Percentiles rank a stretch among this genome's conserved stretches.
Conservation (phyloP, 2,329 filamentous ascomycete species). For the Claviceps sp. region DNA sequence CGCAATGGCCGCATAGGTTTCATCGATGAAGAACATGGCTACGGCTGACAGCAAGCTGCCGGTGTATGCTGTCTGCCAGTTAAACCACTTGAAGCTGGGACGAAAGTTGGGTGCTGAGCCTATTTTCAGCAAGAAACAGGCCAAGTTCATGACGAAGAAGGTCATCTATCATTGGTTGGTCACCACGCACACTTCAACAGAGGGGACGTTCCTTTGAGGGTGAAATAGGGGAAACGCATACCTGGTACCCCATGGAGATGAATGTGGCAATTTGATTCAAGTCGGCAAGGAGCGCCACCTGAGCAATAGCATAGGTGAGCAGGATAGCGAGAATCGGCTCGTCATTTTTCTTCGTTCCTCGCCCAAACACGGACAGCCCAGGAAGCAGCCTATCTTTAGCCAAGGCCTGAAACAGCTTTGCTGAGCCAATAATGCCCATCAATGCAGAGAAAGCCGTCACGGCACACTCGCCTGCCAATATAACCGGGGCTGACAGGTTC, state of each 20-base stretch:
- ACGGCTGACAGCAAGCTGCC: conserved; percentile 64
- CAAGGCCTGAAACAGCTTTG: conserved; percentile 73
- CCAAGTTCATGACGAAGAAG: conserved; percentile 77
- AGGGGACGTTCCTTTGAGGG: not conserved
- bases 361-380: conserved; percentile 59
- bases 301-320: conserved; percentile 61
- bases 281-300: conserved; percentile 68
- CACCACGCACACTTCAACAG: not conserved
- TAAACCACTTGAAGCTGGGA: conserved; percentile 81
- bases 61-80: conserved; percentile 64
- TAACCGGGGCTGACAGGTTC: conserved; percentile 60
- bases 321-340: conserved; percentile 67
- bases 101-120: conserved; percentile 81
- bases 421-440: conserved; percentile 77
- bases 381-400: conserved; percentile 68
- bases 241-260: conserved; percentile 80
- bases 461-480: conserved; percentile 71
- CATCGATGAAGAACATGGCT: conserved; percentile 86
- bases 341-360: conserved; percentile 57
- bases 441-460: conserved; percentile 74
- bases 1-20: conserved; percentile 62
- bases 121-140: conserved; percentile 76
- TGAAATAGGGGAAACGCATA: conserved; percentile 15
- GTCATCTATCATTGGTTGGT: conserved; percentile 48
- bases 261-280: conserved; percentile 82